Conservation (phyloP, 2,329 filamentous ascomycete genomes). For the Elsinoe arachidis region DNA sequence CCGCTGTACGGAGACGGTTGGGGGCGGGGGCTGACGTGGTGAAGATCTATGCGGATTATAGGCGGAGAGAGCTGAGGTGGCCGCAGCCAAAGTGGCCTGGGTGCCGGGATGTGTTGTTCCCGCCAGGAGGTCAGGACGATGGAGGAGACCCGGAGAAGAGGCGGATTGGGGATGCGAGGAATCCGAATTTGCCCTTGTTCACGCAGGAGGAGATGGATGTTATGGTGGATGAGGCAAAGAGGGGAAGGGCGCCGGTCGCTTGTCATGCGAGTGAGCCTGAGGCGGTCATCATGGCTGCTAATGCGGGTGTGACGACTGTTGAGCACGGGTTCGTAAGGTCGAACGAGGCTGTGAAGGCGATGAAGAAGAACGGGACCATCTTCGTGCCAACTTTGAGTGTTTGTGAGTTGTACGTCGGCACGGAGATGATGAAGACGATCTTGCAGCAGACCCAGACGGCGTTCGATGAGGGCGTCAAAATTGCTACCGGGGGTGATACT, state of each 20-base stretch:
- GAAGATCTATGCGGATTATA: conserved; percentile 29
- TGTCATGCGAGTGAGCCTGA: conserved; percentile 24
- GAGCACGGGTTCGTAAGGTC: conserved; percentile 24
- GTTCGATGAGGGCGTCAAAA: conserved; percentile 39
- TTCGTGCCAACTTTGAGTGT: conserved; percentile 48
- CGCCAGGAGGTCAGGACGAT: conserved; percentile 13
- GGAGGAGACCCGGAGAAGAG: not conserved
- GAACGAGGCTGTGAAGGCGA: conserved; percentile 34
- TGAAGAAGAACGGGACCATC: conserved; percentile 39
- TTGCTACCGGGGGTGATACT: conserved; percentile 48
- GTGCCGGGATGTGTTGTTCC: conserved; percentile 21
- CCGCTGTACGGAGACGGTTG: conserved; percentile 24
- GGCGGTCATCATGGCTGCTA: conserved; percentile 25
- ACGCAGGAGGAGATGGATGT: conserved; percentile 24
- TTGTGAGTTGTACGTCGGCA: conserved; percentile 29
- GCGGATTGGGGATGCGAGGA: conserved; percentile 18
- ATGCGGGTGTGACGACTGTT: conserved; percentile 26
- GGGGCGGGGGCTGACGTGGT: conserved; percentile 28
- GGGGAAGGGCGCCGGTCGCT: conserved; percentile 23
- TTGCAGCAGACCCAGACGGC: conserved; percentile 36
- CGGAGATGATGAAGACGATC: conserved; percentile 18
- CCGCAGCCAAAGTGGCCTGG: conserved; percentile 22
- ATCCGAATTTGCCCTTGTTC: conserved; percentile 22
- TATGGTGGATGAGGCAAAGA: conserved; percentile 24
- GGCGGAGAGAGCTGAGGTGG: conserved; percentile 23